Base-by-base conservation (phyloP, 257 asterid genomes). In the Parsonsia alboflavescens region DNA sequence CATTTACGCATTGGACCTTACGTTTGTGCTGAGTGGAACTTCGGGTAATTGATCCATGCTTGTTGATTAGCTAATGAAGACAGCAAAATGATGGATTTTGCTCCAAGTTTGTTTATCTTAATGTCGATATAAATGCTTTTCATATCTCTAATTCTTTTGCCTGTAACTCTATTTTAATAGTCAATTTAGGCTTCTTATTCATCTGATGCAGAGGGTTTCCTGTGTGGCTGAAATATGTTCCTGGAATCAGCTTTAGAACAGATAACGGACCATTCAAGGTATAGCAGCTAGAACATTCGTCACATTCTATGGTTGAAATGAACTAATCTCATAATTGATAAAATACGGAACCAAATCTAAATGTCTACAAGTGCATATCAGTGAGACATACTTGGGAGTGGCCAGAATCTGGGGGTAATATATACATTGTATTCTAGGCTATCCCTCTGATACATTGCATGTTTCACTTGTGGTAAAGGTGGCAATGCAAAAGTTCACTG, bases 21-120 rank as follows among this genome's bases (percentile, higher is more conserved):
- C 70, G 90, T 88, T 66, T 90, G 96, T 80, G 91, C 90, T 67
- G 96, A 90, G 70, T 90, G 96, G 96, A 90, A 90, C 73, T 90
- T 82, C 70, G 96, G 96, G 96, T 90, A 83, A 80, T 58, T 61
- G 54, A 13, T 30, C 48, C 17, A 0, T 41, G 50, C 50, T 36
- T 65, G 9, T 65, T 65, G 30, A 28, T 42, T 36, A 39, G 16
- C 41, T 39, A 39, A 11, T 19, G 24, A 64, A 36, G 1, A 52
- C 16, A 33, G 13, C 13, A 30, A 7, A 42, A 7, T 2, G 46
- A 42, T 39, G 42, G 9, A 16, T 65, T 45, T 66, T 68, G 63
- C 39, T 63, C 39, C 63, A 36, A 33, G 74, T 54, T 15, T 28
- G 15, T 7, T 72, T 44, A 57, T 9, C 21, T 45, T 12, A 45